These are phyloP conservation scores for Lipomyces lipofer DNA, from an alignment of 805 yeast genomes.

Conservation along the genomic window DNA sequence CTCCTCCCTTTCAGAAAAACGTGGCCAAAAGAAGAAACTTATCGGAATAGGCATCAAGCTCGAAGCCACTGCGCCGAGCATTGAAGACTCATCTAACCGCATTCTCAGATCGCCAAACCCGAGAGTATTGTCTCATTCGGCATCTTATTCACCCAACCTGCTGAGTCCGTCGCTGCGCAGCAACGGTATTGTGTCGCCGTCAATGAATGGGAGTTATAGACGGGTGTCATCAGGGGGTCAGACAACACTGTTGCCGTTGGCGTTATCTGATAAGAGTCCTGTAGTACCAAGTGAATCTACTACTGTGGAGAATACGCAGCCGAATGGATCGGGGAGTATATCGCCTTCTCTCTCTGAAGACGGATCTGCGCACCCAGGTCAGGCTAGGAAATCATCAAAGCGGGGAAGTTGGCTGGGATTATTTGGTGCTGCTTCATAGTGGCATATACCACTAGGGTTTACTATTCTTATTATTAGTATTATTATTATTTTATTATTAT, in stretches of 20 bases:
- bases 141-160: not conserved
- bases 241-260: constrained; percentile 13
- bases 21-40: constrained; percentile 1
- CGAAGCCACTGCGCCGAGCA: not conserved
- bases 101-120: not conserved
- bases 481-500: no score
- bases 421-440: no score
- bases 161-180: not conserved
- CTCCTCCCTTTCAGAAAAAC: not conserved
- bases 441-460: no score
- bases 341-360: not conserved
- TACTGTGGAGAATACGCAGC: no score
- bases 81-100: not conserved
- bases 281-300: not conserved
- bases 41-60: constrained; percentile 20
- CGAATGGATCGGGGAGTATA: constrained; percentile 5
- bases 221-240: constrained; percentile 24
- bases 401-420: constrained; percentile 14
- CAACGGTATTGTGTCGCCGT: constrained; percentile 2
- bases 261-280: constrained; percentile 1
- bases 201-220: not conserved
- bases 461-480: no score
- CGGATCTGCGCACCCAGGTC: not conserved
- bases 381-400: constrained; percentile 2
- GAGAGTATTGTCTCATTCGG: not conserved